Percentiles rank a stretch among this genome's conserved stretches.
phyloP scores from a whole-genome alignment of 768 basidiomycete genomes.

The Suillus subluteus region DNA sequence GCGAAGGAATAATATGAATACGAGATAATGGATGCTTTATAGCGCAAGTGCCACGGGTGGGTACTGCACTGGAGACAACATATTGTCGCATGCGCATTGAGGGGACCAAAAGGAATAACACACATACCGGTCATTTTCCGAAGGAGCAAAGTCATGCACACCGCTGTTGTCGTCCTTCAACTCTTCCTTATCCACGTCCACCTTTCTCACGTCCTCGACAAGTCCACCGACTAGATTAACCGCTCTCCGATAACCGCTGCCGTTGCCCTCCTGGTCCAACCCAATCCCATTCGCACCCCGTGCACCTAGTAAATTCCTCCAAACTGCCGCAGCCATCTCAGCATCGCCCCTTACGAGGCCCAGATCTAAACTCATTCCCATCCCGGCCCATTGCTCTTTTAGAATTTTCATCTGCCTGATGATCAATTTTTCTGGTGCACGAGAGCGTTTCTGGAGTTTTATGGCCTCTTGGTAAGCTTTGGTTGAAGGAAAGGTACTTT shows the following conservation, averaged over 20 bases:
- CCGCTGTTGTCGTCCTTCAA: slow-evolving; percentile 67
- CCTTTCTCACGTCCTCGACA: slow-evolving; percentile 60
- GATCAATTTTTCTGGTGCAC: slow-evolving; percentile 79
- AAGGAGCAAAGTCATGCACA: slow-evolving; percentile 67
- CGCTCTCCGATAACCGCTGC: slow-evolving; percentile 53
- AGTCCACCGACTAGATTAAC: slow-evolving; percentile 74
- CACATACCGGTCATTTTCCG: slow-evolving; percentile 44
- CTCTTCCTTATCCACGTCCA: slow-evolving; percentile 63
- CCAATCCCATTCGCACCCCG: slow-evolving; percentile 77
- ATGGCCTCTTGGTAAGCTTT: slow-evolving; percentile 30
- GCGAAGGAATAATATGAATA: not conserved
- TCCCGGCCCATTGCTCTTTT: slow-evolving; percentile 89
- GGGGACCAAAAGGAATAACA: not conserved
- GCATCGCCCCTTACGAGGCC: slow-evolving; percentile 75
- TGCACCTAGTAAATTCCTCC: slow-evolving; percentile 90
- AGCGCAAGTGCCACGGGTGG: not conserved
- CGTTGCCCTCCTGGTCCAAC: slow-evolving; percentile 25
- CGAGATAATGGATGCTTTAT: not conserved
- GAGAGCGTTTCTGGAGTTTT: slow-evolving; percentile 32
- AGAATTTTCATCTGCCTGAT: slow-evolving; percentile 89
- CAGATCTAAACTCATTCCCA: slow-evolving; percentile 79
- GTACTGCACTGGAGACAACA: not conserved
- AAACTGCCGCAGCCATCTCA: slow-evolving; percentile 85
- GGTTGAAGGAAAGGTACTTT: slow-evolving; percentile 31
- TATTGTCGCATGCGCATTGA: not conserved